Percentiles rank a stretch among this genome's conserved stretches.
Conservation (phyloP, 805 yeast species). For the Saccharomycopsis babjevae region DNA sequence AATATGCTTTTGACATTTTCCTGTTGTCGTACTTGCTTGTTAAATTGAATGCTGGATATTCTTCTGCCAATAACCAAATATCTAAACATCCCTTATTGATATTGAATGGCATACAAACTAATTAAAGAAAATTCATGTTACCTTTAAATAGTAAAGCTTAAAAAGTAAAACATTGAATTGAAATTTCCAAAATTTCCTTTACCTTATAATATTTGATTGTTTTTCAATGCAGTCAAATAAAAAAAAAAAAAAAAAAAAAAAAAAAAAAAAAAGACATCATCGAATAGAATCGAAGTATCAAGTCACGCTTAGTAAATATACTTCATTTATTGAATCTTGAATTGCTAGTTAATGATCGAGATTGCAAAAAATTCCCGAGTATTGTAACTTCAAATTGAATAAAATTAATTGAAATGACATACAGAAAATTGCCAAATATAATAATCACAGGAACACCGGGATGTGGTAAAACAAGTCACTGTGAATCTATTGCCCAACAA, state of each 20-base stretch:
- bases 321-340: no score
- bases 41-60: background rate
- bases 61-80: background rate
- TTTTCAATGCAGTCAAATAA: background rate
- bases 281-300: background rate
- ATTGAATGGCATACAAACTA: background rate
- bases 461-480: constrained; percentile 58
- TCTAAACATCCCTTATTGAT: background rate
- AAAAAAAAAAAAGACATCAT: background rate
- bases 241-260: background rate
- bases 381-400: background rate
- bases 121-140: no score
- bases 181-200: background rate
- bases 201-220: background rate
- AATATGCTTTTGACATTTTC: background rate
- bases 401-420: background rate
- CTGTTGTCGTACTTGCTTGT: background rate
- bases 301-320: background rate
- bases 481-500: constrained; percentile 45
- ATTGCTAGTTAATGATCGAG: no score
- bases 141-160: no score
- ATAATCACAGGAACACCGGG: constrained; percentile 93
- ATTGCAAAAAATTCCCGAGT: background rate
- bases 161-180: no score
- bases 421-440: constrained; percentile 49